Evolutionary conservation across 2,329 filamentous ascomycete species (phyloP).

Genomic region (Fusarium sp.): DNA sequence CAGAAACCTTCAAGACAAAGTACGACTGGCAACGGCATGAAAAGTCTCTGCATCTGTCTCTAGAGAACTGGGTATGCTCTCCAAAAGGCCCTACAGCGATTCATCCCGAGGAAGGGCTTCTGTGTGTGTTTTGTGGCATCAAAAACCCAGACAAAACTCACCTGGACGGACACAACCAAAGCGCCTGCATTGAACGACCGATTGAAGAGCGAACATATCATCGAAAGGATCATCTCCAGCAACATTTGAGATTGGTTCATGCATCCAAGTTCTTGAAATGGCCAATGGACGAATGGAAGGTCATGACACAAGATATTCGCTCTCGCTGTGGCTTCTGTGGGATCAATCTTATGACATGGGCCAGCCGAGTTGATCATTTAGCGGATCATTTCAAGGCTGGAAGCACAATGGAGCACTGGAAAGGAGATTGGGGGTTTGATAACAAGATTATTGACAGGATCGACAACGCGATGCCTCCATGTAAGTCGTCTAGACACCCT

Average conservation of each 20-base stretch:
- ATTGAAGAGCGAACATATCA: slow-evolving; percentile 58
- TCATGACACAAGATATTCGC: slow-evolving; percentile 49
- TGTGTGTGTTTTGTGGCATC: slow-evolving; percentile 53
- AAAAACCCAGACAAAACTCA: slow-evolving; percentile 50
- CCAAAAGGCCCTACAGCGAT: slow-evolving; percentile 49
- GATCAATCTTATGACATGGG: slow-evolving; percentile 52
- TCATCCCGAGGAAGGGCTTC: slow-evolving; percentile 50
- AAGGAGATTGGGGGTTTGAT: slow-evolving; percentile 59
- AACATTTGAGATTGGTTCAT: slow-evolving; percentile 56
- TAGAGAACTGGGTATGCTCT: slow-evolving; percentile 59
- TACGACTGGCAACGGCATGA: slow-evolving; percentile 65
- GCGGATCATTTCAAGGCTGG: slow-evolving; percentile 57
- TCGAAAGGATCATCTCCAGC: slow-evolving; percentile 57
- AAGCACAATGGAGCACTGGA: slow-evolving; percentile 56
- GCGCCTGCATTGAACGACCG: slow-evolving; percentile 53
- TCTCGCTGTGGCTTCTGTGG: slow-evolving; percentile 58
- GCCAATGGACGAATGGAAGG: slow-evolving; percentile 52
- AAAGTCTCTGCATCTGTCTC: slow-evolving; percentile 58
- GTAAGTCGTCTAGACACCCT: slow-evolving; percentile 36
- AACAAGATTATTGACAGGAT: slow-evolving; percentile 51
- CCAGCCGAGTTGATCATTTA: slow-evolving; percentile 51
- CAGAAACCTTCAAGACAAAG: slow-evolving; percentile 58
- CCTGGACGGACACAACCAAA: slow-evolving; percentile 52
- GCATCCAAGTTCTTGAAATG: slow-evolving; percentile 51
- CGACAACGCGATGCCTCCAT: slow-evolving; percentile 58